These are phyloP conservation scores for Rheum nobile DNA, from an alignment of 148 eudicot species.

Conservation along the genomic window DNA sequence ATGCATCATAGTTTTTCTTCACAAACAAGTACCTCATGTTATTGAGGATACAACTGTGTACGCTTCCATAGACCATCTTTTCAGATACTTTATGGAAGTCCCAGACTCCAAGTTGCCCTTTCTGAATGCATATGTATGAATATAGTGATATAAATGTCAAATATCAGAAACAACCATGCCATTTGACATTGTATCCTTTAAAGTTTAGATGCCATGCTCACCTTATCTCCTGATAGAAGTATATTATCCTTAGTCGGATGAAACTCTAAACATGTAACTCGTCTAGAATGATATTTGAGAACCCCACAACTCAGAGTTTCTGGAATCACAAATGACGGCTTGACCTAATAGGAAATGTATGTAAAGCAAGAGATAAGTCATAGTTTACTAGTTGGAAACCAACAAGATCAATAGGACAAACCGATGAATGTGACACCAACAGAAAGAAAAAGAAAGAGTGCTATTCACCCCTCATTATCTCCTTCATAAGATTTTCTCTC, in stretches of 20 bases:
- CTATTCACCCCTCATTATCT: not conserved
- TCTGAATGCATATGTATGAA: conserved; percentile 23
- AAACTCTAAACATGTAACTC: conserved; percentile 92
- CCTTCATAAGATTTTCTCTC: not conserved
- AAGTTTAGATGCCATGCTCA: conserved; percentile 11
- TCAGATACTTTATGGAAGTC: conserved; percentile 76
- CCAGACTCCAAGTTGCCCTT: conserved; percentile 99
- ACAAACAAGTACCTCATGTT: conserved; percentile 55
- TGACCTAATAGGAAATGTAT: conserved; percentile 33
- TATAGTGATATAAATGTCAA: not conserved
- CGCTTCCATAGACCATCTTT: conserved; percentile 73
- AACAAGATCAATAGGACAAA: not conserved
- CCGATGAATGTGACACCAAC: not conserved
- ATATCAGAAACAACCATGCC: not conserved
- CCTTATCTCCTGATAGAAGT: conserved; percentile 96
- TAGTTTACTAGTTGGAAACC: not conserved
- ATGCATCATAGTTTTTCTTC: not conserved
- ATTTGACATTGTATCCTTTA: not conserved
- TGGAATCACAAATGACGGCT: conserved; percentile 70
- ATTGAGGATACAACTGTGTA: conserved; percentile 79
- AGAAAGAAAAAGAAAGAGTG: not conserved
- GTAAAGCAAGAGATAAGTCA: not conserved
- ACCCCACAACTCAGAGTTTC: conserved; percentile 81
- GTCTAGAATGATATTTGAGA: conserved; percentile 82
- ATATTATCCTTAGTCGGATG: conserved; percentile 80